A percentile compares a stretch with the other conserved stretches of the same genome.
phyloP scores from a whole-genome alignment of 164 flowering plant genomes.

The Vitis labrusca region DNA sequence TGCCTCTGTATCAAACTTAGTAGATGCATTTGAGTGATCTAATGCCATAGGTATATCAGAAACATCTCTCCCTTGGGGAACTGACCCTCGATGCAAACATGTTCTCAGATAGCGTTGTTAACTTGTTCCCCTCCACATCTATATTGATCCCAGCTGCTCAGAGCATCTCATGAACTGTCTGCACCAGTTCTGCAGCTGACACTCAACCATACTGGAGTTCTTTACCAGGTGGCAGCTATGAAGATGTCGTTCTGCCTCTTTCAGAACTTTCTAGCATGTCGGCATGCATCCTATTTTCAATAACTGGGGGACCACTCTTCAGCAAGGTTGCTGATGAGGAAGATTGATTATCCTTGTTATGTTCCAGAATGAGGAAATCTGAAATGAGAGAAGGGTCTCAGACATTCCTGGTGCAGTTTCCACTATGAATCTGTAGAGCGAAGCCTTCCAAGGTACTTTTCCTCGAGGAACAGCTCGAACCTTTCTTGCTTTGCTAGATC shows the following conservation, averaged over 20 bases:
- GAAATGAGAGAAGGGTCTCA: too few species aligned
- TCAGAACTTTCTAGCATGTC: too few species aligned
- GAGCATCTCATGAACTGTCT: slow-evolving; percentile 94
- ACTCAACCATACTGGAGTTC: slow-evolving; percentile 78
- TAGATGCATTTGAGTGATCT: slow-evolving; percentile 54
- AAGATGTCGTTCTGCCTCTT: neutral
- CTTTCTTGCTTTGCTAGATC: slow-evolving; percentile 68
- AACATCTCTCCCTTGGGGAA: slow-evolving; percentile 37
- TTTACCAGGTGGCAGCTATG: slow-evolving; percentile 29
- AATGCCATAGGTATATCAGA: slow-evolving; percentile 46
- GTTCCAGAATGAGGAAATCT: too few species aligned
- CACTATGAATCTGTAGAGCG: slow-evolving; percentile 43
- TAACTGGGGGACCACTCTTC: too few species aligned
- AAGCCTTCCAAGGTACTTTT: slow-evolving; percentile 64
- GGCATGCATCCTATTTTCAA: too few species aligned
- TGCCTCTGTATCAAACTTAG: slow-evolving; percentile 68
- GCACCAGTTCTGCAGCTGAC: slow-evolving; percentile 79
- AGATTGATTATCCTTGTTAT: too few species aligned
- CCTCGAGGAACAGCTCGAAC: slow-evolving; percentile 60
- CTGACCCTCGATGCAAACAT: slow-evolving; percentile 9
- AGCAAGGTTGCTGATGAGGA: too few species aligned
- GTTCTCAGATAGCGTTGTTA: too few species aligned
- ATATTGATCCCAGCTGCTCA: slow-evolving; percentile 84
- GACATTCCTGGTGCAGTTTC: neutral
- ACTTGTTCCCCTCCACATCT: slow-evolving; percentile 47